Evolutionary conservation across 352 stramenopile genomes (phyloP).

Genomic region (Phytophthora pini): DNA sequence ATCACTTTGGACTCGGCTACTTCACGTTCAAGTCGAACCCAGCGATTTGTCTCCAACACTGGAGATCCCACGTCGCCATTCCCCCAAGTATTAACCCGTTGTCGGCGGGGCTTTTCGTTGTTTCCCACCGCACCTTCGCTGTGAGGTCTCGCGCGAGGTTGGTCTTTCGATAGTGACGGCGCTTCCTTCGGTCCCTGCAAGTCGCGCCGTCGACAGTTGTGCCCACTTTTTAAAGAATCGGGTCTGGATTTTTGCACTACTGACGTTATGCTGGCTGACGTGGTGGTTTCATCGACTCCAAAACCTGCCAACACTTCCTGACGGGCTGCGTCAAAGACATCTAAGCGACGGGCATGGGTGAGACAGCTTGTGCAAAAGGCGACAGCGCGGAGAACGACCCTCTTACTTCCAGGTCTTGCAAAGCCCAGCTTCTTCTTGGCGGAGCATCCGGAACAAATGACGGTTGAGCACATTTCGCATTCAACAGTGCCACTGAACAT

Average conservation of each 20-base stretch:
- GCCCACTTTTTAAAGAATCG: conserved; percentile 11
- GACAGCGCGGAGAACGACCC: conserved; percentile 25
- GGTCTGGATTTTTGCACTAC: background rate
- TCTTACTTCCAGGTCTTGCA: conserved; percentile 27
- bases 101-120: conserved; percentile 3
- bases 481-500: conserved; percentile 31
- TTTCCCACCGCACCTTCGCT: conserved; percentile 19
- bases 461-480: conserved; percentile 37
- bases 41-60: conserved; percentile 14
- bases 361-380: conserved; percentile 42
- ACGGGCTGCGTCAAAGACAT: conserved; percentile 33
- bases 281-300: conserved; percentile 10
- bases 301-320: conserved; percentile 28
- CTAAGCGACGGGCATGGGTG: conserved; percentile 26
- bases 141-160: conserved; percentile 1
- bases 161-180: conserved; percentile 8
- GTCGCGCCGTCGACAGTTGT: conserved; percentile 31
- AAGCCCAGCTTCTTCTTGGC: conserved; percentile 44
- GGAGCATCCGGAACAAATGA: conserved; percentile 35
- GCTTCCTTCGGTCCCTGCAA: conserved; percentile 9
- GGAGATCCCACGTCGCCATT: conserved; percentile 15
- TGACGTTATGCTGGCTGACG: conserved; percentile 17
- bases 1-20: conserved; percentile 2
- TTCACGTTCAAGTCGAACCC: conserved; percentile 22
- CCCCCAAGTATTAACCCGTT: conserved; percentile 29